A percentile compares a stretch with the other conserved stretches of the same genome.
phyloP scores from a whole-genome alignment of 2,329 filamentous ascomycete genomes.

The Fusarium sp. region DNA sequence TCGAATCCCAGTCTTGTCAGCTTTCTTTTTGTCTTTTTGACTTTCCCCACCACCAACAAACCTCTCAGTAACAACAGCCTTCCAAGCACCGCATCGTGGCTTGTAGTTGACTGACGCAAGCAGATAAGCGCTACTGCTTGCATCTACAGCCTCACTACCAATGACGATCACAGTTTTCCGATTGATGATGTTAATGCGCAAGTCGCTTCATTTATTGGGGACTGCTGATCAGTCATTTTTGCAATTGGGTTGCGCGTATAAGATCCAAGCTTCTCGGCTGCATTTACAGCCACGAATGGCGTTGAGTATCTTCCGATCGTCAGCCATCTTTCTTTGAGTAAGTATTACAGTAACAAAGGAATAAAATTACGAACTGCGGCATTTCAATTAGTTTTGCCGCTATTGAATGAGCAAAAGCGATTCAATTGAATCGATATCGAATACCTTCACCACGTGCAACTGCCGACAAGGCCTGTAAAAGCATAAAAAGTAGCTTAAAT shows the following conservation, averaged over 20 bases:
- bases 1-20: constrained; percentile 35
- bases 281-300: background rate
- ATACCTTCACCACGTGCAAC: constrained; percentile 11
- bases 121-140: constrained; percentile 2
- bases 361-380: background rate
- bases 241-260: background rate
- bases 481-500: background rate
- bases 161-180: background rate
- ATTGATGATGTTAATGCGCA: background rate
- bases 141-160: background rate
- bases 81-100: background rate
- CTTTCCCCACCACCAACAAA: background rate
- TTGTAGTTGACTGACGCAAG: background rate
- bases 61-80: background rate
- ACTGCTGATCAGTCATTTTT: background rate
- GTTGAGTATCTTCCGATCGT: background rate
- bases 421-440: background rate
- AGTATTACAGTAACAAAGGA: background rate
- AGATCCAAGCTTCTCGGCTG: background rate
- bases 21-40: background rate
- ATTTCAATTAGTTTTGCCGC: background rate
- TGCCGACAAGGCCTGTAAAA: background rate
- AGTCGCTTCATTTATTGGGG: background rate
- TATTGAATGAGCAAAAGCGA: background rate
- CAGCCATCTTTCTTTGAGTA: background rate